These are phyloP conservation scores for Metschnikowia shivogae DNA, from an alignment of 805 yeast genomes.

Conservation along the genomic window DNA sequence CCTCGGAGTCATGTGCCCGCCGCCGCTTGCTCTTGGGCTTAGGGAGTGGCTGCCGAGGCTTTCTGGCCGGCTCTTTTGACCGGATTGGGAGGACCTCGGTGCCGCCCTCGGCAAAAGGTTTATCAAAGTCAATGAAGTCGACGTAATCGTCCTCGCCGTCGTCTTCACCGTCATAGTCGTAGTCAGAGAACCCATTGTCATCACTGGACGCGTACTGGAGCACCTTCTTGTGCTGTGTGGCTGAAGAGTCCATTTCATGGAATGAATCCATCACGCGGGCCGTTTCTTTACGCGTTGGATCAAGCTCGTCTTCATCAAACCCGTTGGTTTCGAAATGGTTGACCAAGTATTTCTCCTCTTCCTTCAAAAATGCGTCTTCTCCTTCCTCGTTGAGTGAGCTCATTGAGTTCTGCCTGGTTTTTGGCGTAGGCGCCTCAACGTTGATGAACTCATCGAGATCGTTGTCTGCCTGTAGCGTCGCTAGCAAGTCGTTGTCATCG, in stretches of 20 bases:
- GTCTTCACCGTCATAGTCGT: slow-evolving; percentile 26
- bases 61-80: slow-evolving; percentile 8
- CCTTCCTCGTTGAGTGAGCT: slow-evolving; percentile 33
- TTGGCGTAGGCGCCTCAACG: slow-evolving; percentile 1
- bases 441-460: slow-evolving; percentile 37
- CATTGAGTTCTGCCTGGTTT: slow-evolving; percentile 25
- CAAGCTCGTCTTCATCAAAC: slow-evolving; percentile 42
- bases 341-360: slow-evolving; percentile 43
- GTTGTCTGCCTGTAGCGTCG: slow-evolving; percentile 45
- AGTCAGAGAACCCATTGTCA: slow-evolving; percentile 25
- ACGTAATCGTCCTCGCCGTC: slow-evolving; percentile 40
- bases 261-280: slow-evolving; percentile 16
- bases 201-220: slow-evolving; percentile 37
- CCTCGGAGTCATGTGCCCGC: slow-evolving; percentile 31
- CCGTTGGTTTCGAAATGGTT: slow-evolving; percentile 46
- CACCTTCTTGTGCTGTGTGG: slow-evolving; percentile 30
- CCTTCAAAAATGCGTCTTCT: slow-evolving; percentile 37
- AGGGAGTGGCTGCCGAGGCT: slow-evolving; percentile 7
- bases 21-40: slow-evolving; percentile 16
- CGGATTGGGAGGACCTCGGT: slow-evolving; percentile 5
- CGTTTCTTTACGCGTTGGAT: slow-evolving; percentile 19
- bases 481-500: slow-evolving; percentile 45
- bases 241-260: slow-evolving; percentile 11
- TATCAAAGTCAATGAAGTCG: slow-evolving; percentile 36
- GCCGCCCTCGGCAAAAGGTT: slow-evolving; percentile 25